Evolutionary conservation across 2,329 filamentous ascomycete genomes (phyloP), one percentile per base, ranked within the genome.

Genomic region (Albophoma yamanashiensis): DNA sequence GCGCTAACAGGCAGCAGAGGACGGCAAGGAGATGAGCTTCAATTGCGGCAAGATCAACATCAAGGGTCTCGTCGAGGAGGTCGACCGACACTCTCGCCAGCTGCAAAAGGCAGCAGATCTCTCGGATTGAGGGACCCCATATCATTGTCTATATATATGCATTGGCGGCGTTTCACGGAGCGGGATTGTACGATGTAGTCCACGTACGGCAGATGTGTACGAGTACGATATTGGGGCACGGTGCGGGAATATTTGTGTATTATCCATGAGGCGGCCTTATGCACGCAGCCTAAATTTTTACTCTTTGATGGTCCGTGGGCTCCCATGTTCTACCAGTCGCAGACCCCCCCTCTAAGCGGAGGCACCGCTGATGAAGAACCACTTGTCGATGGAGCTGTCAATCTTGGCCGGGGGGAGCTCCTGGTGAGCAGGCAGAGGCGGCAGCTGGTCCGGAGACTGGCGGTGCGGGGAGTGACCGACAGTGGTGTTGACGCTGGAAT

Each of bases 351-450:
- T 69, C 80, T 89, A 93, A 70, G 88, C 82, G 69, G 92, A 91
- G 73, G 94, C 94, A 78, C 94, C 94, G 76, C 92, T 96, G 79
- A 99, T 99, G 87, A 97, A 99, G 89, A 99, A 99, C 94, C 94
- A 99, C 87, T 99, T 99, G 86, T 99, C 94, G 74, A 97, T 96
- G 78, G 88, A 95, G 74, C 86, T 84, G 74, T 99, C 94, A 70
- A 99, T 96, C 72, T 93, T 92, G 66, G 88, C 93, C 62, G 94
- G 86, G 60, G 84, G 75, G 61, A 95, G 81, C 71, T 95, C 88
- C 85, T 97, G 84, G 78, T 89, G 82, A 65, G 83, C 73, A 62
- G 92, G 91, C 67, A 99, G 86, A 72, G 85, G 87, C 65, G 88
- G 86, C 64, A 96, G 82, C 77, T 89, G 82, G 71, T 82, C 80